Percentiles rank a stretch among this genome's conserved stretches.
Evolutionary conservation across 75 land plant genomes (phyloP).

Genomic region (Pinus tabuliformis): DNA sequence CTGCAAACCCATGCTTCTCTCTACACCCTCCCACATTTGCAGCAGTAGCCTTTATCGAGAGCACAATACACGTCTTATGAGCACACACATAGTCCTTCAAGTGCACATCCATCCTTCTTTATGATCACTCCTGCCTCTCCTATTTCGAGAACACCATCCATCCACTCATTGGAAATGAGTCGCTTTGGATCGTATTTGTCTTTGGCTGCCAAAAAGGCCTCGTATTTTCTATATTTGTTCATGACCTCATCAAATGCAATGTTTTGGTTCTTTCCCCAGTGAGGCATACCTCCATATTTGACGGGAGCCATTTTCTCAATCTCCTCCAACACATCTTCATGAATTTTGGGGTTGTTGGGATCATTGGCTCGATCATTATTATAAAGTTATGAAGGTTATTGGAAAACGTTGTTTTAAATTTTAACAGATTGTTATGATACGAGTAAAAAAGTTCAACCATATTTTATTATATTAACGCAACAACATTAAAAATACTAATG

Average conservation of each 20-base stretch:
- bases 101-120: constrained; percentile 24
- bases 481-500: no score
- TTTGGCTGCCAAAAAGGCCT: constrained; percentile 5
- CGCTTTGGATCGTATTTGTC: constrained; percentile 11
- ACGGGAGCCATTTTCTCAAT: constrained; percentile 24
- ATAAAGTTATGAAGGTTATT: no score
- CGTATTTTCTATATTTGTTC: not conserved
- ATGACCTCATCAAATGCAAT: constrained; percentile 7
- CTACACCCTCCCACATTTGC: constrained; percentile 24
- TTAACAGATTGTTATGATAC: no score
- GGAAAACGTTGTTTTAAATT: no score
- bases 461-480: no score
- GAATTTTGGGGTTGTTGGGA: not conserved
- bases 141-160: constrained; percentile 19
- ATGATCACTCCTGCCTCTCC: not conserved
- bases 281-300: constrained; percentile 26
- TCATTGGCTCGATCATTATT: constrained; percentile 6
- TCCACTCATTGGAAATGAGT: constrained; percentile 26
- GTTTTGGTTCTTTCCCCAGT: constrained; percentile 34
- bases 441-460: no score
- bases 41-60: constrained; percentile 9
- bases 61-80: constrained; percentile 27
- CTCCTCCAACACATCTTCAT: constrained; percentile 26
- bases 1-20: constrained; percentile 23
- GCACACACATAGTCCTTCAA: constrained; percentile 38